These are phyloP conservation scores for Przewalskia tangutica DNA, from an alignment of 257 asterid species.

Conservation along the genomic window DNA sequence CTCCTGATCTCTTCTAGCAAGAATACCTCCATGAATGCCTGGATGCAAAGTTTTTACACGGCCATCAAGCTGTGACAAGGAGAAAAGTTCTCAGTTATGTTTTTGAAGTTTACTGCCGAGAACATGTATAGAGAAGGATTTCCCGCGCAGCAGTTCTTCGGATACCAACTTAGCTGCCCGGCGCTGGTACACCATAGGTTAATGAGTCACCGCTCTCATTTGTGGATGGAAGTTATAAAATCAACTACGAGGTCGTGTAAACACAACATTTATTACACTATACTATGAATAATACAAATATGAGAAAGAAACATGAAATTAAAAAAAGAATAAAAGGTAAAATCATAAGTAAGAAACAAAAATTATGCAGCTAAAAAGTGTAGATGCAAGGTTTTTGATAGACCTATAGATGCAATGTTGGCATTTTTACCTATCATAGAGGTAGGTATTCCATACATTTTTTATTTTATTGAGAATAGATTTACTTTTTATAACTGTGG, in stretches of 20 bases:
- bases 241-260: neutral
- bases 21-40: conserved; percentile 85
- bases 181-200: too few relatives aligned
- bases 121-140: too few relatives aligned
- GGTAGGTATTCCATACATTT: neutral
- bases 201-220: neutral
- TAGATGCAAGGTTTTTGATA: too few relatives aligned
- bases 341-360: neutral
- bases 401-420: neutral
- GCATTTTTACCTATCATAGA: neutral
- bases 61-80: conserved; percentile 68
- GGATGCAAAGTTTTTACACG: conserved; percentile 99
- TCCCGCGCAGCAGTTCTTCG: too few relatives aligned
- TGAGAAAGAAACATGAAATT: neutral
- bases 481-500: too few relatives aligned
- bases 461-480: too few relatives aligned
- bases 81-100: neutral
- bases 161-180: too few relatives aligned
- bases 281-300: neutral
- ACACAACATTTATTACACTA: neutral
- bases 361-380: neutral
- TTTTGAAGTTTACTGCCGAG: neutral
- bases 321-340: too few relatives aligned
- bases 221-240: neutral
- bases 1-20: conserved; percentile 86